A percentile compares a stretch with the other conserved stretches of the same genome.
phyloP scores from a whole-genome alignment of 306 rosid genomes.

The Arachis hypogaea region DNA sequence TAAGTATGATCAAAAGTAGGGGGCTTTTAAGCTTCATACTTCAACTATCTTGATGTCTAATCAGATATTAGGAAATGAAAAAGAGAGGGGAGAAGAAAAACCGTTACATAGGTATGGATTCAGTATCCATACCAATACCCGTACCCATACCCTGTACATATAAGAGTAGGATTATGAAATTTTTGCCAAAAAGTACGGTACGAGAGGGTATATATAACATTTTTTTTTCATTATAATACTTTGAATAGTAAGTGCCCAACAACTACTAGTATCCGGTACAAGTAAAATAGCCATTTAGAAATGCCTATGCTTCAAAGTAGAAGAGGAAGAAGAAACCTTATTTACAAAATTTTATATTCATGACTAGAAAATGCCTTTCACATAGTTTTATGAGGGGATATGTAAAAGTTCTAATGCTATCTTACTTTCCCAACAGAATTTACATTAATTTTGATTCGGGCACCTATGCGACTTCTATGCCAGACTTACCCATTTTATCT shows the following conservation, averaged over 20 bases:
- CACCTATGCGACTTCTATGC: not conserved
- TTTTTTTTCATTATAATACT: too few species aligned
- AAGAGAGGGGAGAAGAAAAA: not conserved
- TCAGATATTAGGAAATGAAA: not conserved
- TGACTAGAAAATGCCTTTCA: not conserved
- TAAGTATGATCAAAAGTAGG: not conserved
- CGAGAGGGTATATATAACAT: too few species aligned
- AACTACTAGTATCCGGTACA: too few species aligned
- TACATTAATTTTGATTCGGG: not conserved
- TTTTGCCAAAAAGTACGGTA: too few species aligned
- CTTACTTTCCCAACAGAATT: not conserved
- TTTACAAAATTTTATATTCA: not conserved
- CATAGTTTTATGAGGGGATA: not conserved
- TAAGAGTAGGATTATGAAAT: too few species aligned
- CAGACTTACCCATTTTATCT: not conserved
- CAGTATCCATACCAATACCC: too few species aligned
- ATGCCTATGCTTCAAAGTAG: too few species aligned
- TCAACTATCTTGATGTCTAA: slow-evolving; percentile 10
- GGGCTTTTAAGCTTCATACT: slow-evolving; percentile 17
- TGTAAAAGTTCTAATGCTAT: not conserved
- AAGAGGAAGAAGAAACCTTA: not conserved
- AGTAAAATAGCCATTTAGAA: too few species aligned
- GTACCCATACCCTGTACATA: too few species aligned
- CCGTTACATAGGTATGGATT: too few species aligned
- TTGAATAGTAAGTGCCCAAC: too few species aligned